These are phyloP conservation scores for Endotrypanum monterogeii DNA, from an alignment of 208 protist genomes.

Conservation along the genomic window DNA sequence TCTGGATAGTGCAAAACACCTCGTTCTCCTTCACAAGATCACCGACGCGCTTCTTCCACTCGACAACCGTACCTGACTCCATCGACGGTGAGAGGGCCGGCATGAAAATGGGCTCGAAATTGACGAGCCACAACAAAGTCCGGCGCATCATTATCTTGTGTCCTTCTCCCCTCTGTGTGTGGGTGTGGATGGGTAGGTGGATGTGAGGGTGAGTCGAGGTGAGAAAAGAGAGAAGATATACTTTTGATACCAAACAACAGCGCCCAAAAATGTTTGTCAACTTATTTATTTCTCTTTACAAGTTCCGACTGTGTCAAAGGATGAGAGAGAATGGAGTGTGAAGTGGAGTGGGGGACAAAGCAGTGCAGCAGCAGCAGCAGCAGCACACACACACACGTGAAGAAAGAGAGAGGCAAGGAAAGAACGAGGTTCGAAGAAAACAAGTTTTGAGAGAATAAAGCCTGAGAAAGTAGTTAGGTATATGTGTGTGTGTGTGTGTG, in stretches of 20 bases:
- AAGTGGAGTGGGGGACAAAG: background rate
- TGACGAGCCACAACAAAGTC: constrained; percentile 57
- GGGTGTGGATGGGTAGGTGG: background rate
- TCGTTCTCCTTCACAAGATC: constrained; percentile 93
- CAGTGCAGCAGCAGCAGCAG: too few species aligned
- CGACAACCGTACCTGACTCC: constrained; percentile 80
- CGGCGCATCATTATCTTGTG: constrained; percentile 71
- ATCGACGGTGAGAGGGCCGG: constrained; percentile 91
- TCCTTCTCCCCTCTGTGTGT: background rate
- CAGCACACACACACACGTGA: background rate
- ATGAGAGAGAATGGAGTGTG: background rate
- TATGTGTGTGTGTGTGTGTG: constrained; percentile 14
- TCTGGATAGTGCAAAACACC: constrained; percentile 95
- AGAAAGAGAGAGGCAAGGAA: background rate
- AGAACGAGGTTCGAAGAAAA: background rate
- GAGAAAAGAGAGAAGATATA: background rate
- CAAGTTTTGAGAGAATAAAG: background rate
- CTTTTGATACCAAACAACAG: too few species aligned
- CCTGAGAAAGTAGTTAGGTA: too few species aligned
- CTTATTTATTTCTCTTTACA: too few species aligned
- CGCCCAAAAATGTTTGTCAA: too few species aligned
- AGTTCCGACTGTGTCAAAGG: too few species aligned
- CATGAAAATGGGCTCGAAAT: constrained; percentile 85
- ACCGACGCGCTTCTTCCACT: constrained; percentile 94
- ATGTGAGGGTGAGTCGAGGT: background rate